phyloP scores from a whole-genome alignment of 2,329 filamentous ascomycete species.

The Podosphaera aphanis region DNA sequence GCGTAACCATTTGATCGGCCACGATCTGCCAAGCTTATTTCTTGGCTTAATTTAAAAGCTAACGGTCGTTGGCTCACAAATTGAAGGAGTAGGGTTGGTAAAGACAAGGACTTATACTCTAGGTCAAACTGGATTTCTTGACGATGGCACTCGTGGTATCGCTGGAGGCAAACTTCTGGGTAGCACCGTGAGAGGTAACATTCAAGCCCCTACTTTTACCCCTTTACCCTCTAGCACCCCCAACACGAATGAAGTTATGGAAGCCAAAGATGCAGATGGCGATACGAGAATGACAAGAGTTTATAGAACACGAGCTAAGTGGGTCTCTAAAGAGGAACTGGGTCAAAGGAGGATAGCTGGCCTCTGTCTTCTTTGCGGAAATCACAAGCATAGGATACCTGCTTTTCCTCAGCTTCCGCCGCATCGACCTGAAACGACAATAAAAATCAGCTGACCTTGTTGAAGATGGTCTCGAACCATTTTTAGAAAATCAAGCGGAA shows the following conservation, averaged over 20 bases:
- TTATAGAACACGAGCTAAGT: not conserved
- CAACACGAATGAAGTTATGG: not conserved
- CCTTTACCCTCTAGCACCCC: not conserved
- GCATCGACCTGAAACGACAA: not conserved
- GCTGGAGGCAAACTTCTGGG: not conserved
- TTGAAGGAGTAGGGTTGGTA: not conserved
- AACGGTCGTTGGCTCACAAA: not conserved
- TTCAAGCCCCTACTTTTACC: not conserved
- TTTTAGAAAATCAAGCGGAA: too few species aligned
- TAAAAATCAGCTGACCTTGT: not conserved
- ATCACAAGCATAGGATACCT: not conserved
- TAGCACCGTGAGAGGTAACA: not conserved
- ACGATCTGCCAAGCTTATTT: not conserved
- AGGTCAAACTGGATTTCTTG: not conserved
- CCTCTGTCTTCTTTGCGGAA: not conserved
- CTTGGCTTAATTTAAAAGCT: not conserved
- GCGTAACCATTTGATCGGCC: not conserved
- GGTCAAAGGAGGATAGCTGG: not conserved
- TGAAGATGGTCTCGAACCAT: not conserved
- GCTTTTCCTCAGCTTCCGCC: not conserved
- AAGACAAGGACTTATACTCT: not conserved
- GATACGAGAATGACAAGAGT: not conserved
- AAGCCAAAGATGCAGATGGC: not conserved
- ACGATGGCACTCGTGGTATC: not conserved
- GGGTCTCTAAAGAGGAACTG: not conserved